Evolutionary conservation across 2,329 filamentous ascomycete genomes (phyloP), one percentile per base, ranked within the genome.

Genomic region (Ophiostoma perfectum): DNA sequence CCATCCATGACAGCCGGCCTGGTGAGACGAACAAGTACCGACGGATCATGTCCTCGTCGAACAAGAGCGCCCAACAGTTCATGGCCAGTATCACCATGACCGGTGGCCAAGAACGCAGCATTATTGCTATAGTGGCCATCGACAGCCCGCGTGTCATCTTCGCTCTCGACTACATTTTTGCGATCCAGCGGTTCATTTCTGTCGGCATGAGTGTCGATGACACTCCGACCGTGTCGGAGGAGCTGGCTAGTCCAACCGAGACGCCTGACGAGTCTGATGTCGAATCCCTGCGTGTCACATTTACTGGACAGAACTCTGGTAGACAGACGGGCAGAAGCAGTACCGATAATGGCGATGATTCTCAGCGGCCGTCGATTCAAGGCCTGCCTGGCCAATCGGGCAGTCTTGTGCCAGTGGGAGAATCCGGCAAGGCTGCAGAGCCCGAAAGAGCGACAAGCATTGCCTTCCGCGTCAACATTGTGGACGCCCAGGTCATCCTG

Each of bases 1-100:
- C 93, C 0, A 97, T 98, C 72, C 87, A 91, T 68, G 95, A 99
- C 77, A 97, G 90, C 71, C 89, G 96, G n/a, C 88, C 88, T 4
- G 86, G 87, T 67, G 93, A 96, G 74, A 91, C 90, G 5, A 99
- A 97, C 81, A 97, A 96, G 76, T 99, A 96, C 83, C 88, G 93
- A 66, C 96, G 94, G 77, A 97, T 99, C 79, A 98, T 99, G 95
- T 93, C 93, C 1, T 89, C 96, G 68, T 93, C 93, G 75, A 98
- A 97, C 78, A 94, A 93, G 73, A 90, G 93, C 68, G 93, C 95
- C 63, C 93, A 98, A 77, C 96, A 99, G 74, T 93, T 99, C 75
- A 99, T 99, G 95, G 95, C 95, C 18, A 97, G 91, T 76, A 81
- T 99, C 4, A 96, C 93, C 0, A 96, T 99, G 78, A 93, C 93